Conservation (phyloP, 2,329 filamentous ascomycete genomes). For the Fusarium palustre region DNA sequence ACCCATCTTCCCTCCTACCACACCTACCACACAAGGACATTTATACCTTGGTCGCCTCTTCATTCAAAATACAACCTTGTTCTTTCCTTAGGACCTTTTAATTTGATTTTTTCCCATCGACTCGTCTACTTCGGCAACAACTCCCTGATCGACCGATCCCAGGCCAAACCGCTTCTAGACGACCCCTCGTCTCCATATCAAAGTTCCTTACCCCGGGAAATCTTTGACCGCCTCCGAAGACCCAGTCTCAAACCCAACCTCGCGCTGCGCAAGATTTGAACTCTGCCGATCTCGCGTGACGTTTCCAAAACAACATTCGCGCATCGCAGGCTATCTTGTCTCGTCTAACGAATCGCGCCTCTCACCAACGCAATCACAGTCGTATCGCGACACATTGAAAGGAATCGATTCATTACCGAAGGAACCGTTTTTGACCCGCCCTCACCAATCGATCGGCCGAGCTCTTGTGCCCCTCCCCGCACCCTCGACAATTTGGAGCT, state of each 20-base stretch:
- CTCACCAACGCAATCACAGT: neutral
- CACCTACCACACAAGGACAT: constrained; percentile 16
- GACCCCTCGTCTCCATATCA: constrained; percentile 38
- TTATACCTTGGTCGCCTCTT: constrained; percentile 5
- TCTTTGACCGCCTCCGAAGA: constrained; percentile 44
- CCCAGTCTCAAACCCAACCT: constrained; percentile 28
- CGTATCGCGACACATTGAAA: constrained; percentile 7
- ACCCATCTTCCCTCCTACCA: constrained; percentile 5
- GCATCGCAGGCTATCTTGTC: neutral
- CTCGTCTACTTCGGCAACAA: constrained; percentile 1
- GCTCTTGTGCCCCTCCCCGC: constrained; percentile 39
- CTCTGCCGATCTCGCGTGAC: constrained; percentile 43
- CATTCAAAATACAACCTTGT: constrained; percentile 11
- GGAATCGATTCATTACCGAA: constrained; percentile 8
- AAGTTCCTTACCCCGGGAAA: constrained; percentile 42
- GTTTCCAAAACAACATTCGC: constrained; percentile 25
- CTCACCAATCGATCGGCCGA: constrained; percentile 39
- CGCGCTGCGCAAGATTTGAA: constrained; percentile 31
- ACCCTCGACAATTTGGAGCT: constrained; percentile 30
- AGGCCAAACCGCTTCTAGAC: constrained; percentile 13
- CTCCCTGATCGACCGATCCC: neutral
- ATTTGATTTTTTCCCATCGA: neutral
- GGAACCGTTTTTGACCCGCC: constrained; percentile 30
- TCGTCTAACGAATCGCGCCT: neutral
- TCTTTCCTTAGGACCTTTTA: constrained; percentile 9